Percentiles rank a stretch among this genome's conserved stretches.
phyloP scores from a whole-genome alignment of 805 yeast genomes.

The Hanseniaspora valbyensis region DNA sequence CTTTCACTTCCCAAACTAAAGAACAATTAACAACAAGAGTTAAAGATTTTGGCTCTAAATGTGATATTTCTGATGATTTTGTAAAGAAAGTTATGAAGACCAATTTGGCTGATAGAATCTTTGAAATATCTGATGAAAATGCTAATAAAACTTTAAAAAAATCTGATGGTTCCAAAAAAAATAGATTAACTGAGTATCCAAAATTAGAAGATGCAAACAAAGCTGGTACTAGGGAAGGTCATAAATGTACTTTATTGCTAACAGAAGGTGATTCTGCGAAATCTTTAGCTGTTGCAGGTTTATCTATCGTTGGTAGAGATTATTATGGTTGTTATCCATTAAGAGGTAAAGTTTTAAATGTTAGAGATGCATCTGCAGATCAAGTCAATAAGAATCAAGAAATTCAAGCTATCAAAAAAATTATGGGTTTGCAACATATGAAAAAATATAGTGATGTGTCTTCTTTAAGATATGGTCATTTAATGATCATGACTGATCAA shows the following conservation, averaged over 20 bases:
- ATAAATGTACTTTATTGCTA: constrained; percentile 80
- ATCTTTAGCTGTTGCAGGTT: constrained; percentile 83
- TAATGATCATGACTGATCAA: constrained; percentile 99
- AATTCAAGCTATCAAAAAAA: constrained; percentile 88
- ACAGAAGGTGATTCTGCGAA: constrained; percentile 97
- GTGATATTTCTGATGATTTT: constrained; percentile 65
- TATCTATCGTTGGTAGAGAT: constrained; percentile 91
- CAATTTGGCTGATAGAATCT: constrained; percentile 54
- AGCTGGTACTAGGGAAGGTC: constrained; percentile 90
- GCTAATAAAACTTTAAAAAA: constrained; percentile 79
- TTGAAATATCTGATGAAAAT: constrained; percentile 75
- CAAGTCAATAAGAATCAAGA: constrained; percentile 88
- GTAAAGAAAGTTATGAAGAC: constrained; percentile 63
- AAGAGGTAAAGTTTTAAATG: constrained; percentile 89
- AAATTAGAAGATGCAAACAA: constrained; percentile 91
- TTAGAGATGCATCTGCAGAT: constrained; percentile 93
- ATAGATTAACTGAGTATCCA: constrained; percentile 75
- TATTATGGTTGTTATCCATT: constrained; percentile 90
- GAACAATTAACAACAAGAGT: constrained; percentile 87
- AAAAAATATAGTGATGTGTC: constrained; percentile 64
- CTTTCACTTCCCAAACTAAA: constrained; percentile 94
- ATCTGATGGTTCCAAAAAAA: constrained; percentile 76
- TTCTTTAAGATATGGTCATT: constrained; percentile 82
- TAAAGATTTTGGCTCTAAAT: constrained; percentile 79
- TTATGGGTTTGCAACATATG: constrained; percentile 90